phyloP scores from a whole-genome alignment of 495 filamentous ascomycete species.

The Lasiosphaeria hispida region DNA sequence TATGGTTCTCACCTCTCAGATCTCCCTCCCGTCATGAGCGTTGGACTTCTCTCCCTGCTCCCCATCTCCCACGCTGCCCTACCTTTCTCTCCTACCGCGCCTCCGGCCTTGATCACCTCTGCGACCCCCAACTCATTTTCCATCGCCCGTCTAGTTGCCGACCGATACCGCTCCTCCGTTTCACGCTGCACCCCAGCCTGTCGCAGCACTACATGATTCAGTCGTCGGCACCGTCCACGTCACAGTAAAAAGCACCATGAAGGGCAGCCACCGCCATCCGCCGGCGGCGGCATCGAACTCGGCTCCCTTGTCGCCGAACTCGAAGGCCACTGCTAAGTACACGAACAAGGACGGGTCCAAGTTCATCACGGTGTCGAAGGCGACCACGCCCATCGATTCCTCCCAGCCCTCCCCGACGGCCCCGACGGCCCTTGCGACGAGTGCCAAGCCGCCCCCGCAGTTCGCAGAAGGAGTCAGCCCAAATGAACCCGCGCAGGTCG shows the following conservation, averaged over 20 bases:
- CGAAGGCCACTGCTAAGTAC: slow-evolving; percentile 54
- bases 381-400: slow-evolving; percentile 48
- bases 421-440: slow-evolving; percentile 38
- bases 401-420: slow-evolving; percentile 48
- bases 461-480: slow-evolving; percentile 20
- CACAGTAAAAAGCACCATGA: slow-evolving; percentile 41
- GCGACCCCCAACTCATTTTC: slow-evolving; percentile 3
- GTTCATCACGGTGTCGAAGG: slow-evolving; percentile 65
- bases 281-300: slow-evolving; percentile 33
- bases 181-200: neutral
- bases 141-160: slow-evolving; percentile 2
- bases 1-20: neutral
- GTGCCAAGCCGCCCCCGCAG: slow-evolving; percentile 24
- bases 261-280: slow-evolving; percentile 48
- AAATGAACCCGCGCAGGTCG: slow-evolving; percentile 42
- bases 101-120: neutral
- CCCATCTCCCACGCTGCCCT: slow-evolving; percentile 1
- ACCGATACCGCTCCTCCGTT: neutral
- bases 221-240: slow-evolving; percentile 25
- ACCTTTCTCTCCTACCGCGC: neutral
- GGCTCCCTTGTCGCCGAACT: slow-evolving; percentile 37
- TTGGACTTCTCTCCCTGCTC: neutral
- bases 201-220: slow-evolving; percentile 30
- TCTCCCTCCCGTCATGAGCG: neutral
- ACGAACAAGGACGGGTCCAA: slow-evolving; percentile 68